Base-by-base conservation (phyloP, 306 rosid genomes). In the Gastrolobium bilobum region DNA sequence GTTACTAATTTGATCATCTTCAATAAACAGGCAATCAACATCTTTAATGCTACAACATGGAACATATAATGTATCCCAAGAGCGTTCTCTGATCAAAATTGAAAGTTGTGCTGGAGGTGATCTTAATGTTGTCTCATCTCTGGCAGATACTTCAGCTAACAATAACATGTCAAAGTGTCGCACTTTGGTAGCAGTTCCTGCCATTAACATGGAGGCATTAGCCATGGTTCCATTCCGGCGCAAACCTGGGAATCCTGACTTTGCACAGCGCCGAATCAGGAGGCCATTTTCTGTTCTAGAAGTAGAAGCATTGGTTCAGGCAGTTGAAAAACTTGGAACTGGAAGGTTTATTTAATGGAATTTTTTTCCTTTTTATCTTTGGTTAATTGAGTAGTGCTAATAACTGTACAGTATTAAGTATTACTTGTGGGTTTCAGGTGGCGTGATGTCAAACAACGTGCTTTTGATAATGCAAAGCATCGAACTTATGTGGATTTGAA, bases 241-340 rank as follows among this genome's bases (percentile, higher is more conserved):
- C 52, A 91, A 88, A 85, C 77, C 90, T 13, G 87, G 90, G 71
- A 88, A 88, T 80, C 76, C 84, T 35, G 88, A 87, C 80, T 91
- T 86, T 80, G 81, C 68, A 50, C 91, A 83, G 59, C 94, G 97
- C 26, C 92, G 92, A 56, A 91, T 91, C 30, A 88, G 97, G 88
- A 86, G 97, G 71, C 97, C 94, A 13, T 91, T 91, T 84, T 88
- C 97, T 43, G 97, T 91, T 66, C 73, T 91, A 34, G 97, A 91
- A 86, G 97, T 91, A 48, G 91, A 89, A 79, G 97, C 97, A 63
- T 68, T 91, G 86, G 94, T 91, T 78, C 92, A 86, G 60, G 92
- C 93, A 2, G 93, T 91, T 83, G 97, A 91, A 84, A 91, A 89
- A 59, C 91, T 91, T 10, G 97, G 97, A 89, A 91, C 97, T 29